Evolutionary conservation across 306 rosid species (phyloP).

Genomic region (Prosopis cineraria): DNA sequence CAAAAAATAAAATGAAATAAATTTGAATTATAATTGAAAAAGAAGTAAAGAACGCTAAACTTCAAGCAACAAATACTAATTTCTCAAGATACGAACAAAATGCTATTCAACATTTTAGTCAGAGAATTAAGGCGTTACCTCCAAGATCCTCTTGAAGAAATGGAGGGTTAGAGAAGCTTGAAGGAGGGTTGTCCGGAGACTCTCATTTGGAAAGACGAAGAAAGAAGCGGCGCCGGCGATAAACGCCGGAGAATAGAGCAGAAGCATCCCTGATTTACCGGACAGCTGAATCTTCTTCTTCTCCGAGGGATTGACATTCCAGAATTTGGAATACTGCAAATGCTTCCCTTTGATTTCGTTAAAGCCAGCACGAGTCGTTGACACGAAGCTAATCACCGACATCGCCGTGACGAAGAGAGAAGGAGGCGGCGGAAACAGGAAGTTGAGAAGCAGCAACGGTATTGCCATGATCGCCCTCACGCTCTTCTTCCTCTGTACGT

Average conservation of each 20-base stretch:
- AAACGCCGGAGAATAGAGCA: slow-evolving; percentile 64
- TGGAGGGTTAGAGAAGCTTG: slow-evolving; percentile 61
- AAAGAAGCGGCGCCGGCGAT: slow-evolving; percentile 53
- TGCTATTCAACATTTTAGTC: too few species aligned
- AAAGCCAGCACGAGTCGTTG: slow-evolving; percentile 39
- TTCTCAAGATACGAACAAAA: too few species aligned
- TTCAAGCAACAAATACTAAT: too few species aligned
- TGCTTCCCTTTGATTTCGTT: slow-evolving; percentile 61
- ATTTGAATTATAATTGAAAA: too few species aligned
- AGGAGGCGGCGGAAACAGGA: slow-evolving; percentile 56
- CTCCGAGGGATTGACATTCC: slow-evolving; percentile 22
- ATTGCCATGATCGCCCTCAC: too few species aligned
- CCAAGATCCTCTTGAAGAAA: slow-evolving; percentile 72
- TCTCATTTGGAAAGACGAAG: slow-evolving; percentile 37
- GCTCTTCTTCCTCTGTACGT: too few species aligned
- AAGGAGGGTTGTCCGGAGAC: slow-evolving; percentile 47
- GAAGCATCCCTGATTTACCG: slow-evolving; percentile 59
- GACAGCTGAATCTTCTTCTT: slow-evolving; percentile 38
- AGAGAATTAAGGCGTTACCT: slow-evolving; percentile 60
- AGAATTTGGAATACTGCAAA: slow-evolving; percentile 71
- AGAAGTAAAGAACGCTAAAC: too few species aligned
- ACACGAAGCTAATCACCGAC: slow-evolving; percentile 44
- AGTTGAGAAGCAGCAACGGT: slow-evolving; percentile 17
- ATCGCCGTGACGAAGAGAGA: slow-evolving; percentile 48
- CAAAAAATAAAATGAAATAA: too few species aligned